A percentile compares a stretch with the other conserved stretches of the same genome.
Evolutionary conservation across 345 rosid species (phyloP).

Genomic region (Citrus inodora): DNA sequence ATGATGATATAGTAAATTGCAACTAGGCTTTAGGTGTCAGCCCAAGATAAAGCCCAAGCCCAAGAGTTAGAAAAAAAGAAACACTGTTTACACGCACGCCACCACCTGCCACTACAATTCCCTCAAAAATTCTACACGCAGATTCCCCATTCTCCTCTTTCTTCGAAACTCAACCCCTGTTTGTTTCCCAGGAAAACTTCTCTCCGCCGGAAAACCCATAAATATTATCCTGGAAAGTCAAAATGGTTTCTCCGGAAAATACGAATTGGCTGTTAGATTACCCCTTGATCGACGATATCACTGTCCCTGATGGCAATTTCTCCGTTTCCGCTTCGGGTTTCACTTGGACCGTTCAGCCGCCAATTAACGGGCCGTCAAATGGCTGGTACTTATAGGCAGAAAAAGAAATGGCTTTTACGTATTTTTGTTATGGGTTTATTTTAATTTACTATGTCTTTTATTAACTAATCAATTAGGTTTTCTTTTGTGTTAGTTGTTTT

Average conservation of each 20-base stretch:
- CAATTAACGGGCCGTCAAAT: slow-evolving; percentile 45
- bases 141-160: neutral
- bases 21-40: neutral
- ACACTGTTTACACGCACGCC: neutral
- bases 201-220: neutral
- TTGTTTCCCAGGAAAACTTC: slow-evolving; percentile 9
- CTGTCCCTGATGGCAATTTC: slow-evolving; percentile 54
- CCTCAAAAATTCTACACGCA: neutral
- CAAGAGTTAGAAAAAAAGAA: neutral
- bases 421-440: slow-evolving; percentile 1
- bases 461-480: neutral
- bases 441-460: neutral
- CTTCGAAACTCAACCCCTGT: neutral
- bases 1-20: too few relatives aligned
- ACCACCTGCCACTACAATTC: neutral
- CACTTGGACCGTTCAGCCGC: slow-evolving; percentile 67
- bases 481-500: neutral
- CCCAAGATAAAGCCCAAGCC: neutral
- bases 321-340: slow-evolving; percentile 55
- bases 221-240: slow-evolving; percentile 13
- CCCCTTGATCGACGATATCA: slow-evolving; percentile 66
- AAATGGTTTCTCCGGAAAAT: slow-evolving; percentile 77
- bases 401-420: neutral
- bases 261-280: slow-evolving; percentile 62
- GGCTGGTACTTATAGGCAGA: slow-evolving; percentile 39